phyloP scores from a whole-genome alignment of 2,329 filamentous ascomycete species.

The Trichoderma sp. region DNA sequence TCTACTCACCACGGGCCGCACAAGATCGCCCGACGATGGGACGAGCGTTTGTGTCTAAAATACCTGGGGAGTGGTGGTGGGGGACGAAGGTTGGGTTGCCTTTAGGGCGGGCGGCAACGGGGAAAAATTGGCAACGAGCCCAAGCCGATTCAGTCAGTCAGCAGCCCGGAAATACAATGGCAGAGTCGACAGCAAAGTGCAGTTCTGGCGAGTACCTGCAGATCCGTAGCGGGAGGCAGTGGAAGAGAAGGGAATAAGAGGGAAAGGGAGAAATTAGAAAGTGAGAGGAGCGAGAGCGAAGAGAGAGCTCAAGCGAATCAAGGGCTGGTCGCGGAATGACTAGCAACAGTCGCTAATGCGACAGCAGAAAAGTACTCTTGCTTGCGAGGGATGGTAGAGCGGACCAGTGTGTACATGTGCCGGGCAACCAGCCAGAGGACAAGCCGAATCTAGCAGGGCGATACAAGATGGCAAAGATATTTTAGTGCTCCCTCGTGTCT shows the following conservation, averaged over 20 bases:
- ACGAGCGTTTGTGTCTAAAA: constrained; percentile 36
- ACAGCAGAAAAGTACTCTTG: not conserved
- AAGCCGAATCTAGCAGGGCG: constrained; percentile 1
- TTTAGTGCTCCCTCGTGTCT: constrained; percentile 19
- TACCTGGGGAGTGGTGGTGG: constrained; percentile 21
- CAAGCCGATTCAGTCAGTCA: constrained; percentile 8
- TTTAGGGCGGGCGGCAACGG: not conserved
- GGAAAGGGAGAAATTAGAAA: not conserved
- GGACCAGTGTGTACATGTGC: constrained; percentile 7
- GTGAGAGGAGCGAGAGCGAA: not conserved
- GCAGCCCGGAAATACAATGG: not conserved
- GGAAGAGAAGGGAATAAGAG: not conserved
- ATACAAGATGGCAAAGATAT: constrained; percentile 3
- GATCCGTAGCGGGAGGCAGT: not conserved
- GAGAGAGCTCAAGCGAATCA: not conserved
- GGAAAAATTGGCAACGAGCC: constrained; percentile 2
- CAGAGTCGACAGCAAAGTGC: not conserved
- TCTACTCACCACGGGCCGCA: constrained; percentile 45
- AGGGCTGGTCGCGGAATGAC: constrained; percentile 6
- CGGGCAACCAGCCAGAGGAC: not conserved
- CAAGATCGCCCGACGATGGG: constrained; percentile 43
- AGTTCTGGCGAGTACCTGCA: not conserved
- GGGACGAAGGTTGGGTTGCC: constrained; percentile 8
- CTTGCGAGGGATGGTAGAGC: constrained; percentile 6
- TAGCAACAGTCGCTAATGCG: not conserved